Base-by-base conservation (phyloP, 768 basidiomycete genomes). In the Clathrus columnatus region DNA sequence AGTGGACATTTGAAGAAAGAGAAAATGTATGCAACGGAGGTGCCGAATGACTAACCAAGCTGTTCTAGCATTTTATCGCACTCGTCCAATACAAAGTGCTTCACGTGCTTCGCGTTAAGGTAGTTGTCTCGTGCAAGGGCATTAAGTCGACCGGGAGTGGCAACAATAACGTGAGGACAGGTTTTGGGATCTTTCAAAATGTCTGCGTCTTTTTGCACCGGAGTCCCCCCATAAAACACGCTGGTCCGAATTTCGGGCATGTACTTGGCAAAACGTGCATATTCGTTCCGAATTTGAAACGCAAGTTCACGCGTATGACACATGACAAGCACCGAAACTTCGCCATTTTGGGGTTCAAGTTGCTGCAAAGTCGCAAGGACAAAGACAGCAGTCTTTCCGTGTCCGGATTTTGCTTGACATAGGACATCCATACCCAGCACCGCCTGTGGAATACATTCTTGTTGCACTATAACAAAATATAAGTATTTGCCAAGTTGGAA, bases 21-120 rank as follows among this genome's bases (percentile, higher is more conserved):
- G 50, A 59, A 52, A 53, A 55, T 45, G 54, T 32, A 53, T 53
- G 51, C 11, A 47, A 47, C 44, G 54, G 44, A 55, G 43, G 56
- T 42, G 46, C 57, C 48, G 60, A 58, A 30, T 72, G 82, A 99
- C 96, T 97, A 91, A 99, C 96, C 96, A 77, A 99, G 93, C 83
- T 93, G 89, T 82, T 99, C 96, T 70, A 99, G 87, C 92, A 99
- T 97, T 83, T 99, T 99, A 81, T 99, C 96, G 81, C 96, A 99
- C 77, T 99, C 96, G 81, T 99, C 96, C 70, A 99, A 78, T 56
- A 96, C 93, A 73, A 99, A 99, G 77, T 98, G 95, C 75, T 98
- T 98, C 72, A 98, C 92, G 67, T 90, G 85, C 73, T 89, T 89
- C 61, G 90, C 89, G 68, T 96, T 91, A 72, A 99, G 70, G 64